Base-by-base conservation (phyloP, 2,329 filamentous ascomycete species). In the Chalaropsis thielavioides region DNA sequence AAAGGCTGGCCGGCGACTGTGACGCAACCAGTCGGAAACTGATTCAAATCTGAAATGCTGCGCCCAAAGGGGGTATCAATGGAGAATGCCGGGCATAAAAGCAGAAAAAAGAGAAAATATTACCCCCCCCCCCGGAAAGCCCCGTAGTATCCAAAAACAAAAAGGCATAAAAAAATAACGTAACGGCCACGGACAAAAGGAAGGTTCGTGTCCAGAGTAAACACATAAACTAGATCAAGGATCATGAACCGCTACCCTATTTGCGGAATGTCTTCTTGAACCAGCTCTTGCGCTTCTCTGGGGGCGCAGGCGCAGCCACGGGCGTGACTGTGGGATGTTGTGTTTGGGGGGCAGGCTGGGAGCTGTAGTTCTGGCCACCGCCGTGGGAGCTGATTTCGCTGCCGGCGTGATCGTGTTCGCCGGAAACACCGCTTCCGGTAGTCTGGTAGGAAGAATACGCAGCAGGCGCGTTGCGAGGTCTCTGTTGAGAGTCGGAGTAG, bases 241-340 rank as follows among this genome's bases (percentile, higher is more conserved):
- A 66, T 38, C 38, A 66, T 38, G 35, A 59, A 22, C 61, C 61
- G 43, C 65, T 66, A 17, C 61, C 49, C 65, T 66, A 66, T 66
- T 66, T 66, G 54, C 65, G 65, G 65, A 66, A 66, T 64, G 86
- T 82, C 70, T 85, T 84, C 72, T 88, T 84, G 71, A 97, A 86
- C 90, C 92, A 96, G 73, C 91, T 94, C 81, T 91, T 92, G 69
- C 89, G 82, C 80, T 95, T 96, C 67, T 91, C 87, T 13, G 72
- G 72, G 22, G 70, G 68, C 5, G 68, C 62, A 24, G 66, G 58
- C 41, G 63, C 63, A 17, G 51, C 60, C 40, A 56, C 64, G 17
- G 64, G 38, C 13, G 64, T 62, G 19, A 61, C 38, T 38, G 51
- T 60, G 24, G 68, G 38, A 56, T 64, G 64, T 38, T 46, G 61